Evolutionary conservation across 495 filamentous ascomycete genomes (phyloP).

Genomic region (Endocarpon pusillum): DNA sequence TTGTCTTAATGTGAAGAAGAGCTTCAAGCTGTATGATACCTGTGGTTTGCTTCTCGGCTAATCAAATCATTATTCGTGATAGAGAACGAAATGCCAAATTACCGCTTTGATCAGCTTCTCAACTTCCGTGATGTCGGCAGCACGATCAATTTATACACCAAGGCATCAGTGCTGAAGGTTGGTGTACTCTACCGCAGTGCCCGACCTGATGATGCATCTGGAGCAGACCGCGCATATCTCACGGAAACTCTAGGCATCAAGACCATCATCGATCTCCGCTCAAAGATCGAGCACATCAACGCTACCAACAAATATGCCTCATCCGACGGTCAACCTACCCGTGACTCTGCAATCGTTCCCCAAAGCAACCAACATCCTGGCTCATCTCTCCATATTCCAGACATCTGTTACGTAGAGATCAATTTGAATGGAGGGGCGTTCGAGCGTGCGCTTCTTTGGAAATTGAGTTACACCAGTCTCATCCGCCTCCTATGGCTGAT

Average conservation of each 20-base stretch:
- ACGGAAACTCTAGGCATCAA: slow-evolving; percentile 44
- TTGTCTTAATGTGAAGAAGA: too few species aligned
- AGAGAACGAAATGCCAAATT: too few species aligned
- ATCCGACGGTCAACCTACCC: slow-evolving; percentile 19
- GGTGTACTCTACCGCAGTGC: slow-evolving; percentile 61
- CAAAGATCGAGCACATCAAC: slow-evolving; percentile 60
- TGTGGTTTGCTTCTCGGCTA: too few species aligned
- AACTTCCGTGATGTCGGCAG: slow-evolving; percentile 80
- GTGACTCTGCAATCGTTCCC: slow-evolving; percentile 17
- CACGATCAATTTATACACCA: slow-evolving; percentile 44
- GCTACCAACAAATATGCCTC: slow-evolving; percentile 45
- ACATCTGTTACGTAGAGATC: slow-evolving; percentile 40
- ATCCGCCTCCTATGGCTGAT: slow-evolving; percentile 44
- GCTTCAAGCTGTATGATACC: too few species aligned
- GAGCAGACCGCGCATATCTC: slow-evolving; percentile 40
- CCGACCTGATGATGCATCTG: slow-evolving; percentile 52
- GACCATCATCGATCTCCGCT: slow-evolving; percentile 62
- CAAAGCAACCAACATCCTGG: slow-evolving; percentile 26
- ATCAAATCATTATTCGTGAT: too few species aligned
- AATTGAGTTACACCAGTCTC: slow-evolving; percentile 50
- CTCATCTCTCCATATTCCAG: slow-evolving; percentile 37
- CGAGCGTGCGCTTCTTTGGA: slow-evolving; percentile 46
- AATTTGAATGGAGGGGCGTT: slow-evolving; percentile 60
- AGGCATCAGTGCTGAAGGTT: slow-evolving; percentile 41
- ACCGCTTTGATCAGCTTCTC: slow-evolving; percentile 46